phyloP scores from a whole-genome alignment of 202 grass and related monocot species.

The Setaria italica region DNA sequence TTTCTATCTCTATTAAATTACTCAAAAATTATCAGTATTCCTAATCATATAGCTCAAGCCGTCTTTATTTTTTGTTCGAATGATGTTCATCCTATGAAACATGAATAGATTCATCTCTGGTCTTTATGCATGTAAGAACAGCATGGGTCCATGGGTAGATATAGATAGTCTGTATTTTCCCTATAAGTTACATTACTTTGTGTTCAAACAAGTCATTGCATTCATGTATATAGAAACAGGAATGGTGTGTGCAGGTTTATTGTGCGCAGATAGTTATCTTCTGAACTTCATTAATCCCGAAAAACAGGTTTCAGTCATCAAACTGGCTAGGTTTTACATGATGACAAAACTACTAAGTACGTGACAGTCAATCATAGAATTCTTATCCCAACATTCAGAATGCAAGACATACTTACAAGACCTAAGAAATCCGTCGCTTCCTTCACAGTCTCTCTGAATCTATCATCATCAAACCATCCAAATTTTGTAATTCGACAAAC shows the following conservation, averaged over 20 bases:
- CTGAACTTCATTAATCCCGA: conserved; percentile 18
- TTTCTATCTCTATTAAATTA: background rate
- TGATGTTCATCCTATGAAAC: conserved; percentile 9
- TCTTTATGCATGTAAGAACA: conserved; percentile 25
- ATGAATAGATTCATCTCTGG: conserved; percentile 4
- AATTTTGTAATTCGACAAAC: conserved; percentile 98
- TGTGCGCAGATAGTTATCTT: conserved; percentile 6
- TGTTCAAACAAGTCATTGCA: background rate
- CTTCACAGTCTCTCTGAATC: conserved; percentile 91
- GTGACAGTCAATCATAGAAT: conserved; percentile 13
- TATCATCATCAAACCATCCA: conserved; percentile 99
- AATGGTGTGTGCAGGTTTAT: conserved; percentile 17
- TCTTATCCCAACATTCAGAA: conserved; percentile 25
- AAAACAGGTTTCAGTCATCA: conserved; percentile 13
- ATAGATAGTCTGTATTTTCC: conserved; percentile 14
- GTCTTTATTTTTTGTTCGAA: conserved; percentile 1
- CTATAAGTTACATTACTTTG: conserved; percentile 12
- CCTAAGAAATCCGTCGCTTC: conserved; percentile 94
- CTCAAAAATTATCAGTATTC: background rate
- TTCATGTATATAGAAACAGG: background rate
- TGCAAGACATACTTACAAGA: conserved; percentile 74
- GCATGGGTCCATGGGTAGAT: background rate
- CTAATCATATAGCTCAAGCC: conserved; percentile 17
- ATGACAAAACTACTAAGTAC: conserved; percentile 26
- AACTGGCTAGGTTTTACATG: conserved; percentile 9